Evolutionary conservation across 495 filamentous ascomycete genomes (phyloP).

Genomic region (Penicillium chermesinum): DNA sequence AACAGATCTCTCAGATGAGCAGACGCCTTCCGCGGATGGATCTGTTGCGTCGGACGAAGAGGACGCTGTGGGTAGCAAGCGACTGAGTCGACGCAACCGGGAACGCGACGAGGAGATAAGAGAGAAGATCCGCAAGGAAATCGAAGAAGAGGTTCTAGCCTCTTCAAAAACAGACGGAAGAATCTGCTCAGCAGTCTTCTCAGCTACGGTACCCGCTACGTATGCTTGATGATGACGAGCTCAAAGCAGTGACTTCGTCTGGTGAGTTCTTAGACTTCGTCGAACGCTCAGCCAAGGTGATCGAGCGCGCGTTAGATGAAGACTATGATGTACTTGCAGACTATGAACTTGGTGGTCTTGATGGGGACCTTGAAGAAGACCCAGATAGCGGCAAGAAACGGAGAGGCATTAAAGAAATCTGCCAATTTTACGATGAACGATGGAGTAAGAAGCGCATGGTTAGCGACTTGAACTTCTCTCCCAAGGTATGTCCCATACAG

Average conservation of each 20-base stretch:
- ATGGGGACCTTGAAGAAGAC: conserved; percentile 73
- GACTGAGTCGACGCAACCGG: conserved; percentile 66
- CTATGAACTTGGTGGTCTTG: conserved; percentile 70
- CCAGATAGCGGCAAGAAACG: conserved; percentile 76
- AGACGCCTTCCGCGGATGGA: conserved; percentile 42
- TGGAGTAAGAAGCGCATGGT: conserved; percentile 98
- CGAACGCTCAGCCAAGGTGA: conserved; percentile 91
- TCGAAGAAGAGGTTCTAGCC: conserved; percentile 83
- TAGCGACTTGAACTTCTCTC: conserved; percentile 85
- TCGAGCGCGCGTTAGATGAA: conserved; percentile 90
- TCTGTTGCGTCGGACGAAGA: conserved; percentile 67
- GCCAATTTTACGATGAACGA: conserved; percentile 88
- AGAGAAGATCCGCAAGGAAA: conserved; percentile 77
- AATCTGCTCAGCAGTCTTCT: conserved; percentile 43
- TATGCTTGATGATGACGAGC: conserved; percentile 75
- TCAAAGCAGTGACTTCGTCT: conserved; percentile 84
- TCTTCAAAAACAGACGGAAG: conserved; percentile 52
- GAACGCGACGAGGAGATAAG: conserved; percentile 85
- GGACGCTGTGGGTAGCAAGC: conserved; percentile 53
- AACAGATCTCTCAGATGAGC: conserved; percentile 49
- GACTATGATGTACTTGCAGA: conserved; percentile 93
- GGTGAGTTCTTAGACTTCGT: conserved; percentile 94
- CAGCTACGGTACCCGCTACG: conserved; percentile 70
- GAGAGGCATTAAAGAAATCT: conserved; percentile 76
- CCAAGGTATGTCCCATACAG: conserved; percentile 54